phyloP scores from a whole-genome alignment of 352 stramenopile species.

The Globisporangium takayamanum region DNA sequence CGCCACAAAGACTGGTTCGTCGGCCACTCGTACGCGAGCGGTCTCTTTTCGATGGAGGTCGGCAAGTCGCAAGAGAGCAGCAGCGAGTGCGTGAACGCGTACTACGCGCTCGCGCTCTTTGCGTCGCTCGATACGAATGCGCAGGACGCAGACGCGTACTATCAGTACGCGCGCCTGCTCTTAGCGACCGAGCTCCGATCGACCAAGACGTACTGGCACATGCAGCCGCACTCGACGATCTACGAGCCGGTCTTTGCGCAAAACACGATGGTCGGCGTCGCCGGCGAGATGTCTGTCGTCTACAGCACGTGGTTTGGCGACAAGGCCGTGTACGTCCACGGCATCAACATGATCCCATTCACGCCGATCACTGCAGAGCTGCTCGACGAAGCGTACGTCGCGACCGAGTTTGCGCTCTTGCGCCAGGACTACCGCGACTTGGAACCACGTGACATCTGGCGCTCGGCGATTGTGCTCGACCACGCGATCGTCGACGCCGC shows the following conservation, averaged over 20 bases:
- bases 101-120: slow-evolving; percentile 92
- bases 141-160: slow-evolving; percentile 35
- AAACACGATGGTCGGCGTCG: slow-evolving; percentile 77
- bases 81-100: slow-evolving; percentile 94
- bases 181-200: slow-evolving; percentile 91
- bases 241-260: slow-evolving; percentile 70
- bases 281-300: slow-evolving; percentile 67
- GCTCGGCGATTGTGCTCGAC: slow-evolving; percentile 63
- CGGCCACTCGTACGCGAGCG: slow-evolving; percentile 94
- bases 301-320: slow-evolving; percentile 86
- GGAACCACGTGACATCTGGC: slow-evolving; percentile 52
- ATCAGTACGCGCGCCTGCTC: slow-evolving; percentile 87
- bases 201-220: slow-evolving; percentile 96
- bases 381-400: slow-evolving; percentile 52
- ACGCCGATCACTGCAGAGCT: slow-evolving; percentile 63
- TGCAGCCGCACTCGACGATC: slow-evolving; percentile 66
- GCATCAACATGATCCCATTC: slow-evolving; percentile 83
- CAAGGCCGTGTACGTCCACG: slow-evolving; percentile 65
- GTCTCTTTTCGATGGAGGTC: slow-evolving; percentile 91
- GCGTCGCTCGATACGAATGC: slow-evolving; percentile 48
- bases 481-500: slow-evolving; percentile 61
- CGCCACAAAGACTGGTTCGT: slow-evolving; percentile 96
- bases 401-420: slow-evolving; percentile 47
- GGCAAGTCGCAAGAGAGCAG: slow-evolving; percentile 96
- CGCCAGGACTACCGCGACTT: slow-evolving; percentile 36